phyloP scores from a whole-genome alignment of 176 grass and related monocot genomes.

The Oryza officinalis region DNA sequence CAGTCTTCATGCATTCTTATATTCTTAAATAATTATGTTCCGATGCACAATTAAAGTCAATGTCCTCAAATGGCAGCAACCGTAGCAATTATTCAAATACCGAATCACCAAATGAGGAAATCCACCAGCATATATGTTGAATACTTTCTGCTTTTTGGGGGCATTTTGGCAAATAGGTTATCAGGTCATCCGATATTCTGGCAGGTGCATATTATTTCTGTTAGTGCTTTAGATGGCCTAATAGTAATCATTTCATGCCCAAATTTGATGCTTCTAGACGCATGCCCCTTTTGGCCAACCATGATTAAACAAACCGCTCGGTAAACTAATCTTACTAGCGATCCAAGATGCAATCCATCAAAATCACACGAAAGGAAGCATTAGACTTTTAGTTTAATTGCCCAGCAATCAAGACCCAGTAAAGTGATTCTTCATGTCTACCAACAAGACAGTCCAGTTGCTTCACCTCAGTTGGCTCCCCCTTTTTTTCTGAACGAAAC shows the following conservation, averaged over 20 bases:
- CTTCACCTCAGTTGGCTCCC: constrained; percentile 37
- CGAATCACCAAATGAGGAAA: constrained; percentile 34
- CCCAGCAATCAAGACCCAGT: constrained; percentile 27
- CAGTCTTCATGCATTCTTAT: constrained; percentile 26
- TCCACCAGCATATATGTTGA: constrained; percentile 16
- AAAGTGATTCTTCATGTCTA: constrained; percentile 61
- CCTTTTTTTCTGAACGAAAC: background rate
- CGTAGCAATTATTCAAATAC: constrained; percentile 17
- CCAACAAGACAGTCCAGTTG: constrained; percentile 37
- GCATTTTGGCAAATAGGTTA: constrained; percentile 9
- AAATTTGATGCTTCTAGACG: constrained; percentile 42
- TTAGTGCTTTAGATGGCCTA: constrained; percentile 25
- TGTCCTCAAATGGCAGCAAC: constrained; percentile 24
- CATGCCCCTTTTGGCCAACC: constrained; percentile 38
- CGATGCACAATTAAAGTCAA: constrained; percentile 18
- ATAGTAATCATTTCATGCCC: constrained; percentile 23
- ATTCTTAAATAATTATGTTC: constrained; percentile 5
- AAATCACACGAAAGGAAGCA: constrained; percentile 44
- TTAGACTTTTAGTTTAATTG: constrained; percentile 39
- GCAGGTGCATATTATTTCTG: constrained; percentile 18
- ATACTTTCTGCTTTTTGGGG: constrained; percentile 31
- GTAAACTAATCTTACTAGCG: constrained; percentile 14
- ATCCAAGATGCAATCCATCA: constrained; percentile 31
- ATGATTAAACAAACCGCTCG: constrained; percentile 14
- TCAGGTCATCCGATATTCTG: background rate